phyloP scores from a whole-genome alignment of 495 filamentous ascomycete genomes.

The Parathielavia appendiculata region DNA sequence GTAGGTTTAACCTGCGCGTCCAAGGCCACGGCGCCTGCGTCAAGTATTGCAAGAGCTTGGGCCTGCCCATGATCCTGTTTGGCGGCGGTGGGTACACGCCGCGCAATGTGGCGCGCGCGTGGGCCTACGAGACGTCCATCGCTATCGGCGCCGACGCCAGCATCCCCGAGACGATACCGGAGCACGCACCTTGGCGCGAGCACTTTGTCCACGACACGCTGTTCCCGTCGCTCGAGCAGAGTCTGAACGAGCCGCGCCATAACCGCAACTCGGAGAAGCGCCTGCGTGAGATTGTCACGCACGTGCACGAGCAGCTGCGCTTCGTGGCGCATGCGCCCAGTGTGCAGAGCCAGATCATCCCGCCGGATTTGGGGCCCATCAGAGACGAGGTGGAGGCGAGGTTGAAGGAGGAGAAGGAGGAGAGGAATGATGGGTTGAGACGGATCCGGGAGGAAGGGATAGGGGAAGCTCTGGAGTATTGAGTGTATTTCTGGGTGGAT shows the following conservation, averaged over 20 bases:
- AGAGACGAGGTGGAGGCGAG: constrained; percentile 76
- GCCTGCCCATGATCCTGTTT: constrained; percentile 77
- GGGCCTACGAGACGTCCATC: constrained; percentile 93
- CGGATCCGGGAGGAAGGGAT: constrained; percentile 40
- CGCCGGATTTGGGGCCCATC: constrained; percentile 66
- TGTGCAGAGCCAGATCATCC: constrained; percentile 77
- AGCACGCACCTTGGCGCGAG: constrained; percentile 67
- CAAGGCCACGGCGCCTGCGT: constrained; percentile 89
- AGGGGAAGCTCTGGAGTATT: constrained; percentile 40
- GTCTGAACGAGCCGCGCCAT: constrained; percentile 51
- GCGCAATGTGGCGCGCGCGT: constrained; percentile 89
- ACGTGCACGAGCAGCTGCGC: constrained; percentile 77
- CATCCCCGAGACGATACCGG: constrained; percentile 68
- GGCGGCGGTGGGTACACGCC: constrained; percentile 98
- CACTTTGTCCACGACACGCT: constrained; percentile 82
- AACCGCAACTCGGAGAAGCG: constrained; percentile 78
- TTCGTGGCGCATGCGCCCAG: constrained; percentile 82
- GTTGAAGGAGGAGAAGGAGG: constrained; percentile 64
- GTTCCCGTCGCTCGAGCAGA: constrained; percentile 68
- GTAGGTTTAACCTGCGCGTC: constrained; percentile 95
- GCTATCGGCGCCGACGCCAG: constrained; percentile 67
- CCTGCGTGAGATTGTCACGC: constrained; percentile 64
- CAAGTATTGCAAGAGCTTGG: constrained; percentile 71
- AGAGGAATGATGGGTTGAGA: constrained; percentile 49
- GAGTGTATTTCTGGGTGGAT: not conserved